Percentiles rank a stretch among this genome's conserved stretches.
Evolutionary conservation across 805 yeast genomes (phyloP).

Genomic region (Starmerella sirachaensis): DNA sequence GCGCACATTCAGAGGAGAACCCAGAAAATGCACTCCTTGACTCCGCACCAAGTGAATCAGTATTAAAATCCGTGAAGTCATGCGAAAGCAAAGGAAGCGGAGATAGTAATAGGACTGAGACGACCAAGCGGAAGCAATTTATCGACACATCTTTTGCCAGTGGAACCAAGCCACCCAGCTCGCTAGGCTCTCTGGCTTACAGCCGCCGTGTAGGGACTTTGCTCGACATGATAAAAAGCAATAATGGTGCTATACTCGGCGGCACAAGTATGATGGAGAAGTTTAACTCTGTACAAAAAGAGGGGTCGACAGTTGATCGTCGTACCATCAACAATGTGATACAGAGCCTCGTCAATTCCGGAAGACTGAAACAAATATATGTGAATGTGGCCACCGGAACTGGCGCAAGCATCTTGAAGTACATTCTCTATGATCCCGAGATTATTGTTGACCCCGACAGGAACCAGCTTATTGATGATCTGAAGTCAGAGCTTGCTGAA

Average conservation of each 20-base stretch:
- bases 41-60: too few species aligned
- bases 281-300: slow-evolving; percentile 29
- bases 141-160: too few species aligned
- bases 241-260: slow-evolving; percentile 37
- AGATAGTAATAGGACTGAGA: too few species aligned
- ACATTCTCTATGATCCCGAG: slow-evolving; percentile 25
- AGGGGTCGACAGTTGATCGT: slow-evolving; percentile 40
- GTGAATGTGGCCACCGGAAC: slow-evolving; percentile 20
- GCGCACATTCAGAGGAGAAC: too few species aligned
- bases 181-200: slow-evolving; percentile 33
- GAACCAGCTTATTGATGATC: slow-evolving; percentile 20
- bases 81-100: too few species aligned
- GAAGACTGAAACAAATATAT: slow-evolving; percentile 25
- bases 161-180: too few species aligned
- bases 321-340: slow-evolving; percentile 42
- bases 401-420: slow-evolving; percentile 19
- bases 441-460: slow-evolving; percentile 17
- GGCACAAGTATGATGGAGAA: slow-evolving; percentile 33
- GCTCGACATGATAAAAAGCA: slow-evolving; percentile 33
- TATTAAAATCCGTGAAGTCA: too few species aligned
- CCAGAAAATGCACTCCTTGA: too few species aligned
- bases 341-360: slow-evolving; percentile 27
- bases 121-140: too few species aligned
- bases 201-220: slow-evolving; percentile 36
- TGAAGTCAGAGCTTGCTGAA: slow-evolving; percentile 15